phyloP scores from a whole-genome alignment of 2,329 filamentous ascomycete species.

The Phaeosphaeriaceae sp. region DNA sequence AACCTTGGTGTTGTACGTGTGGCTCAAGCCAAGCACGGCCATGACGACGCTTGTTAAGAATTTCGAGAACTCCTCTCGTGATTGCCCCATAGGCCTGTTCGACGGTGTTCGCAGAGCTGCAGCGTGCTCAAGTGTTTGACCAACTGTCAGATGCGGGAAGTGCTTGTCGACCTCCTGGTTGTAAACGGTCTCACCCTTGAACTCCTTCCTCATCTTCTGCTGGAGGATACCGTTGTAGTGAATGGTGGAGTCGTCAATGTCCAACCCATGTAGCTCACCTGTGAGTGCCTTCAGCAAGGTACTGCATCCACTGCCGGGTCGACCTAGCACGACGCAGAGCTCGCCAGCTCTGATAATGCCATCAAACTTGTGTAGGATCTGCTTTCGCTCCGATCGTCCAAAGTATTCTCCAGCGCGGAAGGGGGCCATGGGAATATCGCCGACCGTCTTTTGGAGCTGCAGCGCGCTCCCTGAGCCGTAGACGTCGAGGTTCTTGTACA shows the following conservation, averaged over 20 bases:
- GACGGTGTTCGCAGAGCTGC: slow-evolving; percentile 60
- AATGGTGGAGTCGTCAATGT: slow-evolving; percentile 60
- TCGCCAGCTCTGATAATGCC: slow-evolving; percentile 60
- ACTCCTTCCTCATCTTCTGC: slow-evolving; percentile 54
- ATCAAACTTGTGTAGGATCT: slow-evolving; percentile 63
- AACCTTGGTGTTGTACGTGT: slow-evolving; percentile 64
- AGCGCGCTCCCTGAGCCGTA: slow-evolving; percentile 71
- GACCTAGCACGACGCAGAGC: slow-evolving; percentile 55
- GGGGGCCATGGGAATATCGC: slow-evolving; percentile 64
- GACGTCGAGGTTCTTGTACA: slow-evolving; percentile 70
- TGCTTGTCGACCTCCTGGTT: slow-evolving; percentile 59
- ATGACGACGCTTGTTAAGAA: slow-evolving; percentile 60
- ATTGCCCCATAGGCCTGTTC: slow-evolving; percentile 42
- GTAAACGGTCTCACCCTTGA: slow-evolving; percentile 56
- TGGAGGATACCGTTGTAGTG: slow-evolving; percentile 66
- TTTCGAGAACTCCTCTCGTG: slow-evolving; percentile 54
- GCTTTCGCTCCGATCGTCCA: slow-evolving; percentile 58
- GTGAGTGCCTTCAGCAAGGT: slow-evolving; percentile 69
- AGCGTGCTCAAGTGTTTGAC: slow-evolving; percentile 64
- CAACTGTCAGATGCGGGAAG: slow-evolving; percentile 64
- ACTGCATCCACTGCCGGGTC: slow-evolving; percentile 66
- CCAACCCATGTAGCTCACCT: slow-evolving; percentile 66
- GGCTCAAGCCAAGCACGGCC: slow-evolving; percentile 61
- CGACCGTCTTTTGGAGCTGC: slow-evolving; percentile 73
- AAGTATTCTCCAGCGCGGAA: slow-evolving; percentile 63